These are phyloP conservation scores for Phytophthora megakarya DNA, from an alignment of 352 stramenopile species.

Conservation along the genomic window DNA sequence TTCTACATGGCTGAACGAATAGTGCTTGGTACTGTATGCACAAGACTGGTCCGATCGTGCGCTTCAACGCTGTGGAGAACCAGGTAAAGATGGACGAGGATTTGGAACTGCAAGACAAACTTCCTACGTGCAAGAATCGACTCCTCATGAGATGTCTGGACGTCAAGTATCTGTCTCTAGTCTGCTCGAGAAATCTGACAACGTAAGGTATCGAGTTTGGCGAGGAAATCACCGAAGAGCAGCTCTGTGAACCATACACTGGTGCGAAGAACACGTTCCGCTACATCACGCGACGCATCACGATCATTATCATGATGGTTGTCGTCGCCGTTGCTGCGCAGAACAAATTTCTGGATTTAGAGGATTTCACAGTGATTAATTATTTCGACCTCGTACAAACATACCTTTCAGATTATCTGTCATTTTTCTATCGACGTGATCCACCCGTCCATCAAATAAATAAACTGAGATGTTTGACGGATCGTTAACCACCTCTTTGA, in stretches of 20 bases:
- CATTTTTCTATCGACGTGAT: too few relatives aligned
- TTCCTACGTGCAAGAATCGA: slow-evolving; percentile 12
- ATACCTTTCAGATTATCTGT: too few relatives aligned
- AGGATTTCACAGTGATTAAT: slow-evolving; percentile 57
- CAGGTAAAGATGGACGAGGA: slow-evolving; percentile 23
- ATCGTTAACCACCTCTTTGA: too few relatives aligned
- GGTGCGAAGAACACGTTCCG: slow-evolving; percentile 39
- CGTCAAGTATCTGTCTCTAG: slow-evolving; percentile 5
- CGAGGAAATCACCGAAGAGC: slow-evolving; percentile 21
- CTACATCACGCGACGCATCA: slow-evolving; percentile 33
- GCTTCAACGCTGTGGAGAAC: slow-evolving; percentile 21
- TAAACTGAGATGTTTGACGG: too few relatives aligned
- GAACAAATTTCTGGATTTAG: slow-evolving; percentile 24
- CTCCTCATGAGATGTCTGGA: slow-evolving; percentile 3
- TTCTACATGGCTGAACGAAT: slow-evolving; percentile 44
- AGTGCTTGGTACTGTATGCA: slow-evolving; percentile 30
- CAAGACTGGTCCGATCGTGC: slow-evolving; percentile 28
- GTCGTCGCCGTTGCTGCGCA: slow-evolving; percentile 13
- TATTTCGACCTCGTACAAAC: too few relatives aligned
- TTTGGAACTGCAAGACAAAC: slow-evolving; percentile 25
- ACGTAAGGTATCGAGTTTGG: slow-evolving; percentile 4
- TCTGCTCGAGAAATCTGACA: slow-evolving; percentile 20
- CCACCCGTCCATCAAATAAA: too few relatives aligned
- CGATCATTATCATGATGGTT: slow-evolving; percentile 21
- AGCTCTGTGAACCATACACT: slow-evolving; percentile 38